phyloP scores from a whole-genome alignment of 2,329 filamentous ascomycete genomes.

The Didymella exigua region DNA sequence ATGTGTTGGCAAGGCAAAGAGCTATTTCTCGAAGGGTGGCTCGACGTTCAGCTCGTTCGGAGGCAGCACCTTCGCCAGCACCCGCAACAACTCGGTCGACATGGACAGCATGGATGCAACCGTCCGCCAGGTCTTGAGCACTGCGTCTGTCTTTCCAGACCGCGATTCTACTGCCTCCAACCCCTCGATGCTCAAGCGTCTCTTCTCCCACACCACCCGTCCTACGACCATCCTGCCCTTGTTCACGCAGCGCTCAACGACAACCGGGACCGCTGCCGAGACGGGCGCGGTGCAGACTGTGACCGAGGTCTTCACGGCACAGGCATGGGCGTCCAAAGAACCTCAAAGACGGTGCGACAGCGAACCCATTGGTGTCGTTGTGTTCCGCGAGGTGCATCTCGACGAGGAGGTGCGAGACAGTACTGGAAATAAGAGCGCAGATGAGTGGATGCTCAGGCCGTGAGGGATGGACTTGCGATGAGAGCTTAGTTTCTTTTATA shows the following conservation, averaged over 20 bases:
- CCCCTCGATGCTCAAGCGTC: constrained; percentile 25
- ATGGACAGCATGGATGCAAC: constrained; percentile 1
- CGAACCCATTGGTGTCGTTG: constrained; percentile 25
- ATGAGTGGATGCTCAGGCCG: constrained; percentile 4
- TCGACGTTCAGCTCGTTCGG: constrained; percentile 17
- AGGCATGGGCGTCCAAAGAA: constrained; percentile 32
- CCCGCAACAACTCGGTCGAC: constrained; percentile 19
- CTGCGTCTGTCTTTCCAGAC: constrained; percentile 8
- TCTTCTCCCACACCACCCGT: constrained; percentile 21
- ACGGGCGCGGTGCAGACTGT: constrained; percentile 4
- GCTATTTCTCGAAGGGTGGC: constrained; percentile 24
- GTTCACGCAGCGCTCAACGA: constrained; percentile 15
- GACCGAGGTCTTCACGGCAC: constrained; percentile 24
- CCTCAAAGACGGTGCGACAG: constrained; percentile 3
- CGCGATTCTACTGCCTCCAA: background rate
- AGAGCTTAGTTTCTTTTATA: background rate
- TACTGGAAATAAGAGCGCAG: constrained; percentile 13
- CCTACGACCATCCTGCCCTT: constrained; percentile 26
- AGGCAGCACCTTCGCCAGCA: constrained; percentile 19
- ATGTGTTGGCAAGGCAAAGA: constrained; percentile 33
- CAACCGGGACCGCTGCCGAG: background rate
- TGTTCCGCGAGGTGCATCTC: constrained; percentile 35
- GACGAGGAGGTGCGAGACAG: constrained; percentile 14
- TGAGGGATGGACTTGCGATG: background rate
- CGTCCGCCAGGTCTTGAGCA: constrained; percentile 18